phyloP scores from a whole-genome alignment of 768 basidiomycete genomes.

The Podaxis rugospora region DNA sequence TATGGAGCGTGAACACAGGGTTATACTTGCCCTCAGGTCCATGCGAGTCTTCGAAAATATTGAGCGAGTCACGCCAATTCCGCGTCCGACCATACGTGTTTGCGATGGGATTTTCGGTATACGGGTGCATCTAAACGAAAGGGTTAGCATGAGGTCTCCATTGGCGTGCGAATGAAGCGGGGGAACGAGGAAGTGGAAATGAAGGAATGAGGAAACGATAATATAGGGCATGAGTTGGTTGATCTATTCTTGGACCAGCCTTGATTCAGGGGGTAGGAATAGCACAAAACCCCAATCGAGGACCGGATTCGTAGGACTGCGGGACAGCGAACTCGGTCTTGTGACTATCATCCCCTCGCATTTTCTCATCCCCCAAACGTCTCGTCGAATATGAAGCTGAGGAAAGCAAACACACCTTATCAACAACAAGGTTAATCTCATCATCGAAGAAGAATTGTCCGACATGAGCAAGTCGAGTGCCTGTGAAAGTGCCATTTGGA shows the following conservation, averaged over 20 bases:
- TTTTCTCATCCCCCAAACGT: no score
- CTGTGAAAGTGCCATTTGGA: constrained; percentile 40
- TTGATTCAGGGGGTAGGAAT: not conserved
- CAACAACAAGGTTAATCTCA: constrained; percentile 42
- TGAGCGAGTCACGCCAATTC: constrained; percentile 49
- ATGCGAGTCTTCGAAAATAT: constrained; percentile 48
- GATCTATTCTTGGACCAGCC: not conserved
- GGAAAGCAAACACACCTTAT: constrained; percentile 30
- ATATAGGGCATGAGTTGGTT: not conserved
- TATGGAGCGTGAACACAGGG: constrained; percentile 46
- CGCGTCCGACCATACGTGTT: constrained; percentile 43
- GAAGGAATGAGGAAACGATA: not conserved
- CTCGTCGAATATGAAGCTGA: not conserved
- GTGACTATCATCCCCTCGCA: no score
- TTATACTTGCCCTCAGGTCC: constrained; percentile 47
- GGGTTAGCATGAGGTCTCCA: not conserved
- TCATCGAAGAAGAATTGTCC: constrained; percentile 60
- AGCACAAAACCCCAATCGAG: not conserved
- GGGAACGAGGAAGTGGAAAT: not conserved
- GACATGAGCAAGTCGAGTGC: constrained; percentile 39
- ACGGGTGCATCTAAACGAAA: constrained; percentile 43
- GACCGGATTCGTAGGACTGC: not conserved
- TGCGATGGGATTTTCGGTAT: constrained; percentile 44
- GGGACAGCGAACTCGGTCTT: no score
- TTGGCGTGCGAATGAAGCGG: not conserved